phyloP scores from a whole-genome alignment of 768 basidiomycete species.

The Coprinopsis sp. region DNA sequence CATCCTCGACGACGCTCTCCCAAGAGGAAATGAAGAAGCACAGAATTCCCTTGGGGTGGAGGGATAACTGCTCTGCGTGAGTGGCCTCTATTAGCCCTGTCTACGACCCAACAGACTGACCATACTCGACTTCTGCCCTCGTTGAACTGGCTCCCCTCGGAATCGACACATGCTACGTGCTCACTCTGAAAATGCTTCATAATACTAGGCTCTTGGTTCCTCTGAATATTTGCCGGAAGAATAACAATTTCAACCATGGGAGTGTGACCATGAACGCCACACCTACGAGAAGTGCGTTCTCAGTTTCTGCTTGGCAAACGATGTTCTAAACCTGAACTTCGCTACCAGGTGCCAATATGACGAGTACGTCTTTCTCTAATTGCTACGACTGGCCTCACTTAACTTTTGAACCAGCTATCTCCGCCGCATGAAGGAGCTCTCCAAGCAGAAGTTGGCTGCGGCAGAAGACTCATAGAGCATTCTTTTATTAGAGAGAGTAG shows the following conservation, averaged over 20 bases:
- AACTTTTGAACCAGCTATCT: conserved; percentile 54
- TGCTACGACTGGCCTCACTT: conserved; percentile 6
- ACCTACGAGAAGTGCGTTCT: conserved; percentile 72
- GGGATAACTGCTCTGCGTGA: conserved; percentile 89
- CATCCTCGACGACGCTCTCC: conserved; percentile 74
- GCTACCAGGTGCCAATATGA: conserved; percentile 83
- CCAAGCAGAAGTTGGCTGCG: conserved; percentile 57
- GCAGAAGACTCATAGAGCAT: conserved; percentile 27
- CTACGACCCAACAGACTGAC: no score
- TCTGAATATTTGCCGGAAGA: conserved; percentile 79
- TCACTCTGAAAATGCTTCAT: not conserved
- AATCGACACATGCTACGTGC: not conserved
- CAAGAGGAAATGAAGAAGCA: conserved; percentile 76
- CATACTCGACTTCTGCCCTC: not conserved
- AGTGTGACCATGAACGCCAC: conserved; percentile 86
- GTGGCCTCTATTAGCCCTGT: conserved; percentile 27
- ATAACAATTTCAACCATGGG: conserved; percentile 85
- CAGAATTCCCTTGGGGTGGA: conserved; percentile 74
- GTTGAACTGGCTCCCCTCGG: not conserved
- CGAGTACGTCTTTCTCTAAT: conserved; percentile 57
- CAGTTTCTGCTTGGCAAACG: not conserved
- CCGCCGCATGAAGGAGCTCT: conserved; percentile 81
- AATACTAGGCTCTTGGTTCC: conserved; percentile 74
- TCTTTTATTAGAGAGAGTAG: conserved; percentile 1
- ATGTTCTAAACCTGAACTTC: conserved; percentile 1